These are phyloP conservation scores for Eragrostis curvula DNA, from an alignment of 176 grass and related monocot genomes.

Conservation along the genomic window DNA sequence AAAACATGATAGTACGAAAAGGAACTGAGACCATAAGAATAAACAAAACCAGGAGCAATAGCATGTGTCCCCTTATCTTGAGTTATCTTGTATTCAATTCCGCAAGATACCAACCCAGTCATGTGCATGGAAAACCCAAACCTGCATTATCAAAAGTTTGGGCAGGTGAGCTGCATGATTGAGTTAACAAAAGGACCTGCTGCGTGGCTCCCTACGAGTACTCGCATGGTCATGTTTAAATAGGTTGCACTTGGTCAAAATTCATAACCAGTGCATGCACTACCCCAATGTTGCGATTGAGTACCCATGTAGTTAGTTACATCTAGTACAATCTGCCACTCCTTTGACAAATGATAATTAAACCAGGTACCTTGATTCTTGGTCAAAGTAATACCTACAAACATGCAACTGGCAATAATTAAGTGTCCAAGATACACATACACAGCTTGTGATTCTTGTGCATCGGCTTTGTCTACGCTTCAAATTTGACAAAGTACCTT, in stretches of 20 bases:
- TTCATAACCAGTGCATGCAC: constrained; percentile 40
- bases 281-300: constrained; percentile 12
- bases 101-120: constrained; percentile 57
- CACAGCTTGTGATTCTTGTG: neutral
- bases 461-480: neutral
- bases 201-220: constrained; percentile 40
- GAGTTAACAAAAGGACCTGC: constrained; percentile 48
- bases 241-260: constrained; percentile 44
- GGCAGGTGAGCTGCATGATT: constrained; percentile 62
- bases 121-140: constrained; percentile 58
- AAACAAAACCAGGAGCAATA: constrained; percentile 50
- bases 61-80: constrained; percentile 57
- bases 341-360: neutral
- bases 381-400: constrained; percentile 32
- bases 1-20: constrained; percentile 37
- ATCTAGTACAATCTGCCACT: constrained; percentile 3
- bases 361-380: constrained; percentile 31
- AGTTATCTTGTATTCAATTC: constrained; percentile 63
- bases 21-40: constrained; percentile 32
- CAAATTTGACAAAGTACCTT: neutral
- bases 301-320: constrained; percentile 1
- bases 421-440: neutral
- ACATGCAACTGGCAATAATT: constrained; percentile 14
- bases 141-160: constrained; percentile 52
- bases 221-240: constrained; percentile 53